phyloP scores from a whole-genome alignment of 2,329 filamentous ascomycete genomes.

The Talaromyces marneffei region DNA sequence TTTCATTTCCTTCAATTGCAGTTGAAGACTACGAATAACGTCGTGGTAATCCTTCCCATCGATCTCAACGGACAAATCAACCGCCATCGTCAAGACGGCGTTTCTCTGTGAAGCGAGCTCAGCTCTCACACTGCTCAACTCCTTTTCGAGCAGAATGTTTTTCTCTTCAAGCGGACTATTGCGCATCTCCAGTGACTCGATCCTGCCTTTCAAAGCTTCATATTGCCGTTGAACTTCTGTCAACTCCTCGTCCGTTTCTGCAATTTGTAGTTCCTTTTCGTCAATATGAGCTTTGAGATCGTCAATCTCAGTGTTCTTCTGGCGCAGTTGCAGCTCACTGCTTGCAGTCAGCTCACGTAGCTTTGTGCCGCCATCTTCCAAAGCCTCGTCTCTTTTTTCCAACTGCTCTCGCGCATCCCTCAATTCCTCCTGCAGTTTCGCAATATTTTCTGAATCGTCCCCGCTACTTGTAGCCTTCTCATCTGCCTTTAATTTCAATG shows the following conservation, averaged over 20 bases:
- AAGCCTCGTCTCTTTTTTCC: constrained; percentile 28
- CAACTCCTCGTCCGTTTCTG: constrained; percentile 31
- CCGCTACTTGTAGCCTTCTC: constrained; percentile 20
- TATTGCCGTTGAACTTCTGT: constrained; percentile 30
- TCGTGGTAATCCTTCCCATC: constrained; percentile 34
- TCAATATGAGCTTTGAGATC: constrained; percentile 31
- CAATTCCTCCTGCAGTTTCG: constrained; percentile 30
- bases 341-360: constrained; percentile 28
- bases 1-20: constrained; percentile 23
- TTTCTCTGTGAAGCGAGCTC: constrained; percentile 34
- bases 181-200: constrained; percentile 29
- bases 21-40: constrained; percentile 35
- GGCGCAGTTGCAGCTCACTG: constrained; percentile 30
- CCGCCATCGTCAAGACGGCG: constrained; percentile 33
- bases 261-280: constrained; percentile 30
- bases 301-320: constrained; percentile 35
- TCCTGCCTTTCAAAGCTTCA: constrained; percentile 29
- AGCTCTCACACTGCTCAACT: constrained; percentile 30
- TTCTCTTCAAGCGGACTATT: constrained; percentile 35
- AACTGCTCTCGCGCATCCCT: constrained; percentile 29
- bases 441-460: constrained; percentile 28
- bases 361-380: constrained; percentile 30
- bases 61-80: constrained; percentile 29
- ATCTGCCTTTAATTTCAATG: constrained; percentile 25
- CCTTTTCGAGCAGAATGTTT: constrained; percentile 32